phyloP scores from a whole-genome alignment of 2,329 filamentous ascomycete genomes.

The Colletotrichum simmondsii region DNA sequence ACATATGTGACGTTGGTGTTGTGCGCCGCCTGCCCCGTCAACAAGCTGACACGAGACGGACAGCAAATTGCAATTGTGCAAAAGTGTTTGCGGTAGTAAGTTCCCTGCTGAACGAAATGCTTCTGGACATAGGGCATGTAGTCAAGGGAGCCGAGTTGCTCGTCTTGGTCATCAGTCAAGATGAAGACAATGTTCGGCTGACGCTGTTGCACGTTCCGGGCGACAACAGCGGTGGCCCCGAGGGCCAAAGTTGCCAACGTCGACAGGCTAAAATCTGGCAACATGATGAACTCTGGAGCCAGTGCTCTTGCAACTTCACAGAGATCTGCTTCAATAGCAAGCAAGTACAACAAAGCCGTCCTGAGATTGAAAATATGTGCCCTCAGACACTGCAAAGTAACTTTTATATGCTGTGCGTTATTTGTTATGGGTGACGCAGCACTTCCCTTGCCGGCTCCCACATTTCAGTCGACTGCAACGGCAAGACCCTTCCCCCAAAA shows the following conservation, averaged over 20 bases:
- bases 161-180: slow-evolving; percentile 75
- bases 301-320: neutral
- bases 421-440: neutral
- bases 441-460: neutral
- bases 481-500: neutral
- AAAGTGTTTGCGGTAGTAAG: slow-evolving; percentile 70
- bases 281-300: neutral
- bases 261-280: slow-evolving; percentile 1
- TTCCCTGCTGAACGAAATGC: slow-evolving; percentile 67
- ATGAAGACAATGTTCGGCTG: slow-evolving; percentile 73
- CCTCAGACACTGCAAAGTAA: neutral
- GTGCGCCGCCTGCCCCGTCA: slow-evolving; percentile 74
- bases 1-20: slow-evolving; percentile 77
- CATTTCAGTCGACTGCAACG: neutral
- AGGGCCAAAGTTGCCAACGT: slow-evolving; percentile 12
- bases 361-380: neutral
- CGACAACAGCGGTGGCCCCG: slow-evolving; percentile 2
- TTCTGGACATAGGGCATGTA: slow-evolving; percentile 70
- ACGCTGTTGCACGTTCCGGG: slow-evolving; percentile 8
- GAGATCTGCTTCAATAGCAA: neutral
- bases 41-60: slow-evolving; percentile 72
- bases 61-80: slow-evolving; percentile 76
- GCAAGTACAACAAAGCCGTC: no score
- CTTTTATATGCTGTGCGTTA: neutral
- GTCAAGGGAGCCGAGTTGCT: slow-evolving; percentile 68